Percentiles rank a stretch among this genome's conserved stretches.
Conservation (phyloP, 2,329 filamentous ascomycete genomes). For the Calonectria hawksworthii region DNA sequence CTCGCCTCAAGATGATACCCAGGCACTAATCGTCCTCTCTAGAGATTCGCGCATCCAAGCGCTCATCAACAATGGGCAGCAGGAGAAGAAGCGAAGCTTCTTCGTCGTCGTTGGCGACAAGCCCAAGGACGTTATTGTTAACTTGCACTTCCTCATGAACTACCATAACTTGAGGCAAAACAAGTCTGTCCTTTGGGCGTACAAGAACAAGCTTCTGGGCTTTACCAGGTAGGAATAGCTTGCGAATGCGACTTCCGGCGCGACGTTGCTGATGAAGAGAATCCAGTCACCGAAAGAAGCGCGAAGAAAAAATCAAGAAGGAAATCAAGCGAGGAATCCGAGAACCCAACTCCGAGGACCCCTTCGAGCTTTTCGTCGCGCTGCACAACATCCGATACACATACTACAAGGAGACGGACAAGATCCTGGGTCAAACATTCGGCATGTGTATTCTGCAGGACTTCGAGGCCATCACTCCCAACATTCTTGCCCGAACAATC, state of each 20-base stretch:
- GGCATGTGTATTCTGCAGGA: conserved; percentile 99
- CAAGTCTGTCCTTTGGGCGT: conserved; percentile 97
- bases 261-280: conserved; percentile 34
- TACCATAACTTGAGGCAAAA: conserved; percentile 86
- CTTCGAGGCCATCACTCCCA: conserved; percentile 98
- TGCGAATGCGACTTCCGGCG: neutral
- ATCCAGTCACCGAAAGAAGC: conserved; percentile 92
- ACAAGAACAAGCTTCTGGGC: conserved; percentile 96
- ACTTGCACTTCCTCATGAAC: conserved; percentile 92
- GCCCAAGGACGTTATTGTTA: conserved; percentile 96
- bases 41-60: conserved; percentile 92
- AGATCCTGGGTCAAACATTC: conserved; percentile 97
- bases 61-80: conserved; percentile 90
- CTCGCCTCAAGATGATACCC: rapidly evolving
- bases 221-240: conserved; percentile 76
- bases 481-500: conserved; percentile 92
- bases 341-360: conserved; percentile 92
- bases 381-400: conserved; percentile 98
- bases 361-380: conserved; percentile 97
- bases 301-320: conserved; percentile 97
- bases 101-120: conserved; percentile 94
- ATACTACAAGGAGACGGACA: conserved; percentile 99
- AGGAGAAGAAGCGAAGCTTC: conserved; percentile 98
- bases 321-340: conserved; percentile 96
- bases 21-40: conserved; percentile 27